A percentile compares a stretch with the other conserved stretches of the same genome.
Conservation (phyloP, 495 filamentous ascomycete genomes). For the Jackrogersella multiformis region DNA sequence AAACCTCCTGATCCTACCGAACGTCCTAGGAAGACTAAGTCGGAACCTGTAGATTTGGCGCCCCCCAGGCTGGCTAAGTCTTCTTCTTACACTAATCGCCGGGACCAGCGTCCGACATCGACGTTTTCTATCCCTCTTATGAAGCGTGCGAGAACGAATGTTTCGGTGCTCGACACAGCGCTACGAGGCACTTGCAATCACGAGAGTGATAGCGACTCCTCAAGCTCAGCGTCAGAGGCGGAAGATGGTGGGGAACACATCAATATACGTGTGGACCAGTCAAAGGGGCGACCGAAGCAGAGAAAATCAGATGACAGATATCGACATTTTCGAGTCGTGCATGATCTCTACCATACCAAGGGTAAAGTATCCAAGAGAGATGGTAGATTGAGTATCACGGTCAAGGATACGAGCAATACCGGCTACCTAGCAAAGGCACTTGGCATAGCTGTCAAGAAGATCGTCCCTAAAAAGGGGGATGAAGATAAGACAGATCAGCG, state of each 20-base stretch:
- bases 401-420: slow-evolving; percentile 71
- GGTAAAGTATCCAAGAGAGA: slow-evolving; percentile 74
- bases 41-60: slow-evolving; percentile 22
- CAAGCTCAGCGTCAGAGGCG: slow-evolving; percentile 40
- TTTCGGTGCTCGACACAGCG: slow-evolving; percentile 31
- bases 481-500: slow-evolving; percentile 12
- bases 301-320: slow-evolving; percentile 40
- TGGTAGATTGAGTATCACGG: slow-evolving; percentile 73
- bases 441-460: slow-evolving; percentile 61
- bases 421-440: slow-evolving; percentile 77
- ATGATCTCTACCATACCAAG: slow-evolving; percentile 69
- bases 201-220: slow-evolving; percentile 26
- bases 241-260: slow-evolving; percentile 38
- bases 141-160: slow-evolving; percentile 45
- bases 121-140: slow-evolving; percentile 20
- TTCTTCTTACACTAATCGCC: slow-evolving; percentile 31
- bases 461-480: slow-evolving; percentile 39
- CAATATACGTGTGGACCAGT: neutral
- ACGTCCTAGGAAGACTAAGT: slow-evolving; percentile 28
- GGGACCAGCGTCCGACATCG: slow-evolving; percentile 20
- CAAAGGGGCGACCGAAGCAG: slow-evolving; percentile 22
- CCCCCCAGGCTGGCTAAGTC: slow-evolving; percentile 18
- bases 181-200: slow-evolving; percentile 3
- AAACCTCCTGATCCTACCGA: slow-evolving; percentile 11
- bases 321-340: slow-evolving; percentile 63